Evolutionary conservation across 116 monocot genomes (phyloP).

Genomic region (Dioscorea cayenensis): DNA sequence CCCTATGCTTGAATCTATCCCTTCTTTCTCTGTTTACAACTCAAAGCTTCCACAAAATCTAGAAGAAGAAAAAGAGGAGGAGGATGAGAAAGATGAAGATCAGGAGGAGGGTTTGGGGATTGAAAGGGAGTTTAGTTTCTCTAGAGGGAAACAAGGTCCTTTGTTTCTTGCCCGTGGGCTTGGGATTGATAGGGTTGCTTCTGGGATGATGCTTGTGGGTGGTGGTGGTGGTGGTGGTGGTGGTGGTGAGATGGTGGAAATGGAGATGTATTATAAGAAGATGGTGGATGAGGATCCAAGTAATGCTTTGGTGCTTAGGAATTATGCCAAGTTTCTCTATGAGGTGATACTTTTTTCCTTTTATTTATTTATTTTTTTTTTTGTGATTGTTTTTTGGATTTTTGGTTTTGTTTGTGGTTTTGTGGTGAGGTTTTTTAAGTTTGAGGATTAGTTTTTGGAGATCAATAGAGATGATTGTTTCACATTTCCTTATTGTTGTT

Average conservation of each 20-base stretch:
- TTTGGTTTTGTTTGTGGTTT: too few species aligned
- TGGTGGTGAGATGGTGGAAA: conserved; percentile 33
- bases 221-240: conserved; percentile 21
- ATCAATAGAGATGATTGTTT: too few species aligned
- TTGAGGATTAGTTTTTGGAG: too few species aligned
- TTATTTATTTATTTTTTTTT: neutral
- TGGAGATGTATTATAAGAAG: conserved; percentile 64
- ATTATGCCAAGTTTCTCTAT: conserved; percentile 76
- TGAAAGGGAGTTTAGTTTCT: conserved; percentile 10
- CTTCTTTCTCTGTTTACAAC: conserved; percentile 24
- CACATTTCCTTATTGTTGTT: too few species aligned
- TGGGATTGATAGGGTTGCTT: conserved; percentile 54
- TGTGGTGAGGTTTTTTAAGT: too few species aligned
- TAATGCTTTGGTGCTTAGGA: conserved; percentile 70
- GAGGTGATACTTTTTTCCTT: conserved; percentile 32
- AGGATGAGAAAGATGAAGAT: neutral
- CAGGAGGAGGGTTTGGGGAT: neutral
- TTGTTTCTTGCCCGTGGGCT: conserved; percentile 75
- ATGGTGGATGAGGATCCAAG: conserved; percentile 76
- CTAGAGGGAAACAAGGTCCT: conserved; percentile 20
- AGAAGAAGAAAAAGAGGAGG: conserved; percentile 11
- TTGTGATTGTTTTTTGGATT: neutral
- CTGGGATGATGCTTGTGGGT: conserved; percentile 34
- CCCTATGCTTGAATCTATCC: conserved; percentile 28
- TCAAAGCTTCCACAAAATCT: neutral